Conservation (phyloP, 257 asterid species). For the Fraxinus americana region DNA sequence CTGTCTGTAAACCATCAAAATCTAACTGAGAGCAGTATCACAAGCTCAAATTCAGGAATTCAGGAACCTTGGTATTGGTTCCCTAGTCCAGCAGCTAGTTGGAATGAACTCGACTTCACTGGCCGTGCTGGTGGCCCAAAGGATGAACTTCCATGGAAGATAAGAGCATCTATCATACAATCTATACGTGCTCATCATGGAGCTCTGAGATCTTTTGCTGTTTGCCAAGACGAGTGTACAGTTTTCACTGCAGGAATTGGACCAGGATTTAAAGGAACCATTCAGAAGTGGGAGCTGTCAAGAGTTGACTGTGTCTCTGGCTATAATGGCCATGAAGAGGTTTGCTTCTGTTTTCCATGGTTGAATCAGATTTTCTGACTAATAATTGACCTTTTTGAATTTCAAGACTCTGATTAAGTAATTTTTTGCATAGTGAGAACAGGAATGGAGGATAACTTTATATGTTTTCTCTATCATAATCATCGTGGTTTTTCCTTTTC, state of each 20-base stretch:
- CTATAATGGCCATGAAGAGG: slow-evolving; percentile 98
- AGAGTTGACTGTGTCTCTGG: slow-evolving; percentile 71
- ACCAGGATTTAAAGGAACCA: slow-evolving; percentile 89
- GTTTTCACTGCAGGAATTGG: slow-evolving; percentile 97
- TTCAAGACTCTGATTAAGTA: background rate
- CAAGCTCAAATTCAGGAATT: slow-evolving; percentile 49
- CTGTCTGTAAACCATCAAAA: slow-evolving; percentile 48
- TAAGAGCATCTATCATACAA: slow-evolving; percentile 78
- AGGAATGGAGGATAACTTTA: slow-evolving; percentile 12
- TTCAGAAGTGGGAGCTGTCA: slow-evolving; percentile 90
- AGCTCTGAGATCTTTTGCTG: slow-evolving; percentile 88
- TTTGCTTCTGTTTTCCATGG: slow-evolving; percentile 40
- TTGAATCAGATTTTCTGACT: slow-evolving; percentile 21
- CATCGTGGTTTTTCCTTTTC: slow-evolving; percentile 1
- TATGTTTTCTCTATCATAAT: background rate
- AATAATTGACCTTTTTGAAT: background rate
- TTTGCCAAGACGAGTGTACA: slow-evolving; percentile 77
- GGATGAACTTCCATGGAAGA: slow-evolving; percentile 96
- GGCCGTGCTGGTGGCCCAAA: slow-evolving; percentile 77
- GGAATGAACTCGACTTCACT: slow-evolving; percentile 70
- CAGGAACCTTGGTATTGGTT: slow-evolving; percentile 96
- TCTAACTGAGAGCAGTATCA: slow-evolving; percentile 44
- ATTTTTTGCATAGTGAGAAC: slow-evolving; percentile 16
- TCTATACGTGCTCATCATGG: slow-evolving; percentile 95
- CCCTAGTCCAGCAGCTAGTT: slow-evolving; percentile 72